Evolutionary conservation across 139 green algal species (phyloP).

Genomic region (Micractinium sp.): DNA sequence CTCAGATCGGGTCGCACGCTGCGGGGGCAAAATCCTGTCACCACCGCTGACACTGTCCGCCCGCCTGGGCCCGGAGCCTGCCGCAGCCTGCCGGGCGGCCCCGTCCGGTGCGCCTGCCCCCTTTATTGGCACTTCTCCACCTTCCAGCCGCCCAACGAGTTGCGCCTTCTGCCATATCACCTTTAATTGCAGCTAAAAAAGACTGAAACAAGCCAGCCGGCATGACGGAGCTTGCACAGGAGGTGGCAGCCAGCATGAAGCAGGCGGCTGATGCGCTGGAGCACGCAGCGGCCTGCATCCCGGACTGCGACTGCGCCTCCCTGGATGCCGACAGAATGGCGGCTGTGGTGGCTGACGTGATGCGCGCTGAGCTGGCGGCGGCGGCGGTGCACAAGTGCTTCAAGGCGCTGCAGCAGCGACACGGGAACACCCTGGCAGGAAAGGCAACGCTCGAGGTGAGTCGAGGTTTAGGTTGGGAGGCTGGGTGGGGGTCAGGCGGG

Average conservation of each 20-base stretch:
- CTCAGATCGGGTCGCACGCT: no score
- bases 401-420: neutral
- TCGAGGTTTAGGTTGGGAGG: no score
- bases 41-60: no score
- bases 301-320: constrained; percentile 8
- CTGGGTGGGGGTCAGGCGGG: no score
- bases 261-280: neutral
- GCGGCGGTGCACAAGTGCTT: neutral
- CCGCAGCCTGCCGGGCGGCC: neutral
- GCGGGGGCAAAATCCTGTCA: no score
- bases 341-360: constrained; percentile 6
- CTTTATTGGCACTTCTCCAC: neutral
- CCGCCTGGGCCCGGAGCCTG: no score
- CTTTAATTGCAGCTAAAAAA: neutral
- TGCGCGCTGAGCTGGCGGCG: neutral
- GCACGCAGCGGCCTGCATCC: neutral
- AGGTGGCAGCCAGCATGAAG: neutral
- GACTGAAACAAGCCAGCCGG: no score
- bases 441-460: constrained; percentile 16
- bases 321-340: neutral
- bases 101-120: neutral
- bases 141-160: neutral
- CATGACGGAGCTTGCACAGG: neutral
- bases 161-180: neutral
- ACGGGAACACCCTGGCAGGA: neutral